Base-by-base conservation (phyloP, 208 protist species). In the Crithidia brevicula region DNA sequence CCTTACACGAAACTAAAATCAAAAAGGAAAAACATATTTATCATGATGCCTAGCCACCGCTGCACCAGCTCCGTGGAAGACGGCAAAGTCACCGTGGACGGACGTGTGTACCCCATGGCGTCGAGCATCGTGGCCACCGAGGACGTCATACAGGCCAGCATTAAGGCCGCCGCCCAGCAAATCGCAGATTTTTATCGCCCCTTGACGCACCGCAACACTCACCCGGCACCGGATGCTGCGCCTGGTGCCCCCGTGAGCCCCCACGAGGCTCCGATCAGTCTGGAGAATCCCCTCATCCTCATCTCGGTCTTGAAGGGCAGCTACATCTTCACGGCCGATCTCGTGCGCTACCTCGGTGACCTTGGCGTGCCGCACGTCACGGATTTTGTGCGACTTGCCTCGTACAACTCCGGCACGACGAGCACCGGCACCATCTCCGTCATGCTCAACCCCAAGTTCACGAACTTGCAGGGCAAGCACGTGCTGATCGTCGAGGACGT, bases 401-500 rank as follows among this genome's bases (percentile, higher is more conserved):
- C 82, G 8, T 98, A 98, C 78, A 82, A 77, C 40, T 80, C 66
- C 25, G 79, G 72, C 16, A 94, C 85, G 23, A 65, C 62, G 45
- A 94, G 79, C 72, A 91, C 74, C 30, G 89, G 89, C 3, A 67
- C 69, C 15, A 78, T 98, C 11, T 56, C 79, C 13, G 51, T 96
- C 16, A 62, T 93, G 28, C 28, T 78, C 18, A 56, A 88, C 1
- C 73, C 81, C 0, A 83, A 81, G 56, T 96, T 93, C 43, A 54
- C 63, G 27, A 75, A 88, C 67, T 51, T 96, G 36, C 13, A 53
- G 13, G 81, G 83, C 38, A 94, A 94, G 70, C 94, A 98, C 71
- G 76, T 97, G 11, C 75, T 98, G 25, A 83, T 98, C 23, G 50
- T 98, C 1, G 94, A 98, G 73, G 94, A 98, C 56, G 89, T 98